A percentile compares a stretch with the other conserved stretches of the same genome.
phyloP scores from a whole-genome alignment of 441 rosid species.

The Arabidopsis hybrid region DNA sequence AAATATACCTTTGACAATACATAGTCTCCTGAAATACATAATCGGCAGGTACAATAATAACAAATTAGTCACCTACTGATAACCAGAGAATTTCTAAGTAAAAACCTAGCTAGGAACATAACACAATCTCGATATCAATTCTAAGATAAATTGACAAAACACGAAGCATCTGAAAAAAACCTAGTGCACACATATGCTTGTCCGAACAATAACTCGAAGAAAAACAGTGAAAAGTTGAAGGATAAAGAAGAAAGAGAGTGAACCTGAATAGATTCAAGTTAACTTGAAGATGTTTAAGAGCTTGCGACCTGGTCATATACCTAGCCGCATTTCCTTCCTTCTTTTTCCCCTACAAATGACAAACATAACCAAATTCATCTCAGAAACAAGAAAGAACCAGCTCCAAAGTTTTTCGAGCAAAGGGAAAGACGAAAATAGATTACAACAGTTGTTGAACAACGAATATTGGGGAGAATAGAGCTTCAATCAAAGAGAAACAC shows the following conservation, averaged over 20 bases:
- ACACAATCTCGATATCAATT: no score
- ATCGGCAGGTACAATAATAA: neutral
- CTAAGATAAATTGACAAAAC: neutral
- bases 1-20: constrained; percentile 84
- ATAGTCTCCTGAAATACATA: constrained; percentile 62
- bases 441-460: neutral
- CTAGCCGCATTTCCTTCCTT: constrained; percentile 91
- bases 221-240: neutral
- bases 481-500: constrained; percentile 29
- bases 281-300: constrained; percentile 82
- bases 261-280: constrained; percentile 76
- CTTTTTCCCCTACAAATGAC: constrained; percentile 75
- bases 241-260: neutral
- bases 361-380: neutral
- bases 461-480: neutral
- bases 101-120: neutral
- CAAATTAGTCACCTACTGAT: neutral
- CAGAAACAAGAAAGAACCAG: neutral
- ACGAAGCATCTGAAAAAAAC: neutral
- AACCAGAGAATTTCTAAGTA: neutral
- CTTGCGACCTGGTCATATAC: constrained; percentile 87
- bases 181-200: neutral
- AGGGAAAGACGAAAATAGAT: neutral
- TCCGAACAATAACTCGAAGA: neutral
- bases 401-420: neutral